These are phyloP conservation scores for Mucor piriformis DNA, from an alignment of 371 early-diverging fungal genomes.

Conservation along the genomic window DNA sequence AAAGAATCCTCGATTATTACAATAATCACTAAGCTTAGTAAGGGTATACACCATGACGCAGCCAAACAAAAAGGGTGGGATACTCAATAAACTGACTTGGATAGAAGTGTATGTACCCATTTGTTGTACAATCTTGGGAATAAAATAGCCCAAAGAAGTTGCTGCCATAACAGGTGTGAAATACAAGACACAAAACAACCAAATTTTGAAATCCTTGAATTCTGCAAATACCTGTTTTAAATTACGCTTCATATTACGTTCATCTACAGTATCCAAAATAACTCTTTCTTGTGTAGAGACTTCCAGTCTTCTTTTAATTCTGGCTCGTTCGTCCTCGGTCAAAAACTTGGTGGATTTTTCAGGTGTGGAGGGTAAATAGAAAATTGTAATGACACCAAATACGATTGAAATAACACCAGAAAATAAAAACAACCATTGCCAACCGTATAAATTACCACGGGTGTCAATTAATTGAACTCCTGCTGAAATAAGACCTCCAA, in stretches of 20 bases:
- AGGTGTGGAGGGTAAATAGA: conserved; percentile 45
- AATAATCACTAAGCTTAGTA: conserved; percentile 41
- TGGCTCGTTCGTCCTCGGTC: conserved; percentile 37
- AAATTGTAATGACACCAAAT: conserved; percentile 47
- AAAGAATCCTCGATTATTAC: conserved; percentile 43
- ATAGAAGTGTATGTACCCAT: conserved; percentile 47
- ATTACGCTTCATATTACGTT: conserved; percentile 17
- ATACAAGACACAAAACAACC: conserved; percentile 48
- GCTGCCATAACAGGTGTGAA: conserved; percentile 60
- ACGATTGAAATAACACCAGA: conserved; percentile 40
- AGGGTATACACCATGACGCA: conserved; percentile 42
- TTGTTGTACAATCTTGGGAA: conserved; percentile 52
- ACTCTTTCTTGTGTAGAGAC: background rate
- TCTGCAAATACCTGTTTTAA: conserved; percentile 27
- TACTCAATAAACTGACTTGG: conserved; percentile 53
- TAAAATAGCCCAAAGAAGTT: conserved; percentile 50
- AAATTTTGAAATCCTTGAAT: conserved; percentile 44
- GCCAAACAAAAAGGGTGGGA: conserved; percentile 55
- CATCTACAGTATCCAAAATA: conserved; percentile 5
- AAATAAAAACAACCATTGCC: conserved; percentile 54
- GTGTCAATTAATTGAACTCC: conserved; percentile 51
- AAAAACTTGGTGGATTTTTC: conserved; percentile 44
- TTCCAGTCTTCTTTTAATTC: conserved; percentile 28
- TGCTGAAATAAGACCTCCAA: conserved; percentile 55
- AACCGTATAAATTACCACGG: conserved; percentile 44